phyloP scores from a whole-genome alignment of 2,329 filamentous ascomycete genomes.

The Didymosphaeria variabile region DNA sequence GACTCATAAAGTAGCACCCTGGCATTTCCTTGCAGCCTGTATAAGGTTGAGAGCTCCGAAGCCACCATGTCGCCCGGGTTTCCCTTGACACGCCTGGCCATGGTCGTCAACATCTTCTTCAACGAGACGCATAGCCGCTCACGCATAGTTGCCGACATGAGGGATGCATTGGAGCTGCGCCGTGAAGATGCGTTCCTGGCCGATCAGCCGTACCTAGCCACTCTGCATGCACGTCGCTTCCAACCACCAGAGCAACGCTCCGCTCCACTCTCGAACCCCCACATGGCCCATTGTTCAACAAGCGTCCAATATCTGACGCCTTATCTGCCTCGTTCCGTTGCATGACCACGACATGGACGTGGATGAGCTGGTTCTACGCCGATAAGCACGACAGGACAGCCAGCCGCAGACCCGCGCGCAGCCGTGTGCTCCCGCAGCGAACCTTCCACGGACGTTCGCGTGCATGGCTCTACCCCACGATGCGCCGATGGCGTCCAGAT shows the following conservation, averaged over 20 bases:
- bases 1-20: neutral
- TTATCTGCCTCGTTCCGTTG: neutral
- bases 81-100: neutral
- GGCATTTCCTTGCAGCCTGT: neutral
- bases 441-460: slow-evolving; percentile 4
- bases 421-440: slow-evolving; percentile 5
- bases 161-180: neutral
- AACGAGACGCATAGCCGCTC: neutral
- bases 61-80: neutral
- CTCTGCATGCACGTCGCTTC: neutral
- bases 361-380: neutral
- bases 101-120: neutral
- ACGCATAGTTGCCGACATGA: neutral
- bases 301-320: neutral
- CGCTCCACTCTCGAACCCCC: neutral
- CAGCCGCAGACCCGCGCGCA: neutral
- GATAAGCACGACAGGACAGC: neutral
- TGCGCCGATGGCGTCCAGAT: neutral
- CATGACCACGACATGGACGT: neutral
- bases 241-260: neutral
- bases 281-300: neutral
- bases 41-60: neutral
- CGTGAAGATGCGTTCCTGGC: slow-evolving; percentile 12
- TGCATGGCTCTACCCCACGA: slow-evolving; percentile 1
- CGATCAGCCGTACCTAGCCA: slow-evolving; percentile 10